A percentile compares a stretch with the other conserved stretches of the same genome.
phyloP scores from a whole-genome alignment of 108 stramenopile genomes.

The Licmophora abbreviata region DNA sequence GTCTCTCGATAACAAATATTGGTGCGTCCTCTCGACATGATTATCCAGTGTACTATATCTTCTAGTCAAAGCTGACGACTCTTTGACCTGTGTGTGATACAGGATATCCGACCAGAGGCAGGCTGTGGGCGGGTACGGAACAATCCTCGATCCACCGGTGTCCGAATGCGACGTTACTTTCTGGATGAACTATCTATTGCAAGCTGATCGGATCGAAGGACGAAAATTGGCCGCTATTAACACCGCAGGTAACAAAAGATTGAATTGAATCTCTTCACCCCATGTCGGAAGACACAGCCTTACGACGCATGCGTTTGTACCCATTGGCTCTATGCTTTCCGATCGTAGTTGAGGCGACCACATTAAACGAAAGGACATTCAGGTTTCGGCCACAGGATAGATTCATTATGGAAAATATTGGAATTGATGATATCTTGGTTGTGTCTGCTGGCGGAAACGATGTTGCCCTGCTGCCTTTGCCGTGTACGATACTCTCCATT shows the following conservation, averaged over 20 bases:
- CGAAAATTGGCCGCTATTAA: constrained; percentile 50
- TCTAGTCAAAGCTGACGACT: too few species aligned
- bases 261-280: too few species aligned
- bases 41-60: too few species aligned
- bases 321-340: constrained; percentile 1
- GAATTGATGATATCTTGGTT: constrained; percentile 57
- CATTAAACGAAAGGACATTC: constrained; percentile 52
- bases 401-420: constrained; percentile 74
- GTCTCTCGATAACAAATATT: constrained; percentile 76
- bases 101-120: constrained; percentile 31
- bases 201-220: constrained; percentile 3
- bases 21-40: too few species aligned
- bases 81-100: too few species aligned
- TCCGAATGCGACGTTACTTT: constrained; percentile 69
- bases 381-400: constrained; percentile 56
- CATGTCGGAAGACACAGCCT: too few species aligned
- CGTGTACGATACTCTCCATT: constrained; percentile 62
- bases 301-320: too few species aligned
- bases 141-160: constrained; percentile 45
- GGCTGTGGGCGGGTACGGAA: constrained; percentile 40
- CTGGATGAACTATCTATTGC: constrained; percentile 55
- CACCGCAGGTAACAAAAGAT: constrained; percentile 25
- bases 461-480: constrained; percentile 65
- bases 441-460: constrained; percentile 86
- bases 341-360: constrained; percentile 66